Base-by-base conservation (phyloP, 2,329 filamentous ascomycete genomes). In the Colletotrichum aenigma region DNA sequence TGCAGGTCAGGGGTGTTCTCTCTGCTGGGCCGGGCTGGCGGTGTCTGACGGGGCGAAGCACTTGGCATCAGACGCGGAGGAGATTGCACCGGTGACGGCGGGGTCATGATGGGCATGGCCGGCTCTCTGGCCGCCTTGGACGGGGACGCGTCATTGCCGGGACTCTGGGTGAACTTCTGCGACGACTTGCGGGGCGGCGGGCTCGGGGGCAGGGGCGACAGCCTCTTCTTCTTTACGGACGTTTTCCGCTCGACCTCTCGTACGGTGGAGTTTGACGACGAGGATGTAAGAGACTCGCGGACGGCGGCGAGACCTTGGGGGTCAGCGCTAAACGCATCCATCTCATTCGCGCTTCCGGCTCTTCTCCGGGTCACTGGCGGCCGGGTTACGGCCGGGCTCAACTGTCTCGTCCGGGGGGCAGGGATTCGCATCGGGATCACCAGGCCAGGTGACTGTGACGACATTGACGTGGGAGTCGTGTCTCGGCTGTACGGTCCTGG, bases 391-490 rank as follows among this genome's bases (percentile, higher is more conserved):
- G 88, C 85, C 62, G 89, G 91, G 80, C 91, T 93, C 70, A 84
- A 85, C 82, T 92, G 90, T 78, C 88, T 88, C 74, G 83, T 81
- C 79, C 89, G 88, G n/a, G 87, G 82, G 66, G 86, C 84, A 30
- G 83, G 88, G 78, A 81, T 87, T 76, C 84, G 87, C 76, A 82
- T 86, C 70, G 84, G 90, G 76, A 80, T 88, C 82, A 91, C 84
- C 6, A 93, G 83, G 4, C 91, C 89, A 5, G 94, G 93, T 18
- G 94, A 96, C 79, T 94, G 93, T 2, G 94, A 96, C 9, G 93
- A 94, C 77, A 94, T 92, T 12, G 94, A 96, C 6, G 94, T 95
- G 8, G 94, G 94, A 4, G 94, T 96, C 1, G 94, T 95, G 75
- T 94, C 93, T 77, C 94, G 90, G 81, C 94, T 96, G 83, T 95